phyloP scores from a whole-genome alignment of 2,329 filamentous ascomycete genomes.

The Amphichorda felina region DNA sequence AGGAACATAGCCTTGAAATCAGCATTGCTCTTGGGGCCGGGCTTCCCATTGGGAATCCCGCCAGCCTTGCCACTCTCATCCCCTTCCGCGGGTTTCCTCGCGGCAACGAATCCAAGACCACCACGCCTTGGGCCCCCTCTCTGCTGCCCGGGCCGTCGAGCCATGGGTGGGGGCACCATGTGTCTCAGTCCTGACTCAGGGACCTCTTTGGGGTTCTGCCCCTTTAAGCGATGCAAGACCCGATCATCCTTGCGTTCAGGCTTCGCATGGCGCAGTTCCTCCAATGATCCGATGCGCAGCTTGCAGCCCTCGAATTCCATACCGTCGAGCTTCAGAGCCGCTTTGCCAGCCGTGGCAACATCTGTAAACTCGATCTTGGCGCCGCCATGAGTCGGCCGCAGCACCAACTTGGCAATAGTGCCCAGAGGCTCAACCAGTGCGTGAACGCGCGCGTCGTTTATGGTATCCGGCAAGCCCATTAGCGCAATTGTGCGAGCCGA shows the following conservation, averaged over 20 bases:
- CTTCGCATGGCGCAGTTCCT: conserved; percentile 41
- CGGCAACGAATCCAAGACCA: conserved; percentile 26
- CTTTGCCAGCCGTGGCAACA: conserved; percentile 59
- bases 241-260: conserved; percentile 16
- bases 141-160: conserved; percentile 30
- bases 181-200: conserved; percentile 14
- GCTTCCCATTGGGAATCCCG: conserved; percentile 9
- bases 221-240: not conserved
- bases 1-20: conserved; percentile 46
- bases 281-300: conserved; percentile 40
- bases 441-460: conserved; percentile 76
- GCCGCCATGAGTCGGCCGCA: conserved; percentile 73
- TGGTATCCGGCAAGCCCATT: conserved; percentile 79
- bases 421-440: conserved; percentile 62
- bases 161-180: conserved; percentile 29
- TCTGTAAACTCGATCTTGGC: conserved; percentile 76
- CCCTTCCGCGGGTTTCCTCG: not conserved
- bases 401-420: conserved; percentile 59
- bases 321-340: conserved; percentile 47
- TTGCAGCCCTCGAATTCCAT: conserved; percentile 40
- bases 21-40: conserved; percentile 38
- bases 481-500: conserved; percentile 65
- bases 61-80: not conserved
- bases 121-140: conserved; percentile 24
- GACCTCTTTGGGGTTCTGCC: conserved; percentile 7